These are phyloP conservation scores for Amylostereum areolatum DNA, from an alignment of 1,284 basidiomycete genomes.

Conservation along the genomic window DNA sequence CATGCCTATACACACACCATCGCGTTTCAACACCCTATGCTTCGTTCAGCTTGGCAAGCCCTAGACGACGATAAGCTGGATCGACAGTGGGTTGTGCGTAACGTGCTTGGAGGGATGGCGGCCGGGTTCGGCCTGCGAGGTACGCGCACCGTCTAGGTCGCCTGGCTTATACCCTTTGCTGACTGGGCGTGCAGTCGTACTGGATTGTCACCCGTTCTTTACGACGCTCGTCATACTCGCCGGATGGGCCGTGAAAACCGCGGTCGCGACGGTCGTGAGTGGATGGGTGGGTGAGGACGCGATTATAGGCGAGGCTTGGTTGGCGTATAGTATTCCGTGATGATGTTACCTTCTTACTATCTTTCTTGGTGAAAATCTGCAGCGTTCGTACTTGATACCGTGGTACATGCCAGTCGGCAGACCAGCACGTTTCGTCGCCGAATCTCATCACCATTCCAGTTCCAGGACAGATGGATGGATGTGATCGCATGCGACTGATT, in stretches of 20 bases:
- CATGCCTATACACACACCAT: slow-evolving; percentile 21
- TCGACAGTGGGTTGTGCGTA: slow-evolving; percentile 80
- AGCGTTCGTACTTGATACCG: too few relatives aligned
- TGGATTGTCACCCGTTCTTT: slow-evolving; percentile 70
- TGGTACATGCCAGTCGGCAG: too few relatives aligned
- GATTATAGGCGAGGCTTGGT: slow-evolving; percentile 52
- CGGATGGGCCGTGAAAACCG: slow-evolving; percentile 74
- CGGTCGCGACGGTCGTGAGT: slow-evolving; percentile 52
- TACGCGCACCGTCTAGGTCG: slow-evolving; percentile 16
- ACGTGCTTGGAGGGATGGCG: slow-evolving; percentile 82
- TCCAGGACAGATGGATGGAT: too few relatives aligned
- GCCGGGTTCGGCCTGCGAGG: slow-evolving; percentile 65
- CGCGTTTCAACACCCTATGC: slow-evolving; percentile 21
- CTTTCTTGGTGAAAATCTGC: too few relatives aligned
- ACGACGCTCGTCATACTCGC: slow-evolving; percentile 73
- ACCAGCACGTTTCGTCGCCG: too few relatives aligned
- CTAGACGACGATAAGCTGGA: slow-evolving; percentile 68
- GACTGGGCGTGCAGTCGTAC: slow-evolving; percentile 47
- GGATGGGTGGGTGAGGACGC: slow-evolving; percentile 53
- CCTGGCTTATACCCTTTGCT: neutral
- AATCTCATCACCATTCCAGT: too few relatives aligned
- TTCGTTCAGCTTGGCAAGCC: slow-evolving; percentile 36
- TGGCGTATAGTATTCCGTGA: slow-evolving; percentile 76
- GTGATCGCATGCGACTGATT: too few relatives aligned
- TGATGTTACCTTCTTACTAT: neutral